These are phyloP conservation scores for Leccinum rimulosum DNA, from an alignment of 768 basidiomycete species.

Conservation along the genomic window DNA sequence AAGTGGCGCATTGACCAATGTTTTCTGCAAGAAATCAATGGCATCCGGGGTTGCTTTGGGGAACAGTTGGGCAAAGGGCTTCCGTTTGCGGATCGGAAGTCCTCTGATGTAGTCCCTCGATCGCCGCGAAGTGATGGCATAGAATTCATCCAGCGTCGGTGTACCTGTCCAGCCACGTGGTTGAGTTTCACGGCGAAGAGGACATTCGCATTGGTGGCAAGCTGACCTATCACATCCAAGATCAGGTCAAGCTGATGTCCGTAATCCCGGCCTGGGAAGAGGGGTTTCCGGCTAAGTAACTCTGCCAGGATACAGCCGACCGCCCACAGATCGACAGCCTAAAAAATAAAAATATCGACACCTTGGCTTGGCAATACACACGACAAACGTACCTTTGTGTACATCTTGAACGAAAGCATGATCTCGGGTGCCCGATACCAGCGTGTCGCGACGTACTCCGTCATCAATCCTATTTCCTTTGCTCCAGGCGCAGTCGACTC, in stretches of 20 bases:
- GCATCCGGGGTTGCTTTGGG: conserved; percentile 74
- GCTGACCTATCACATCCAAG: conserved; percentile 75
- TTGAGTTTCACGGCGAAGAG: conserved; percentile 23
- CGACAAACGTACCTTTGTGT: conserved; percentile 53
- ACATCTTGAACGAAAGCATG: conserved; percentile 93
- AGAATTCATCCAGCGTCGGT: conserved; percentile 86
- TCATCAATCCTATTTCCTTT: conserved; percentile 69
- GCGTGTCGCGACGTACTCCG: conserved; percentile 86
- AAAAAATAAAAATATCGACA: conserved; percentile 3
- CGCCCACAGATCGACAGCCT: conserved; percentile 76
- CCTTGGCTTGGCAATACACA: conserved; percentile 8
- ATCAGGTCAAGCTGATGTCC: conserved; percentile 87
- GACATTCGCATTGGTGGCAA: neutral
- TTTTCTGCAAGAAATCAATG: conserved; percentile 69
- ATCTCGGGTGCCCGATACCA: conserved; percentile 96
- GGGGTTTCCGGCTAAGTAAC: conserved; percentile 73
- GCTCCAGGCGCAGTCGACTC: conserved; percentile 50
- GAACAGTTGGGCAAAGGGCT: conserved; percentile 69
- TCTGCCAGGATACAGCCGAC: conserved; percentile 79
- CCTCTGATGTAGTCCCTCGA: conserved; percentile 88
- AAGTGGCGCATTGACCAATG: conserved; percentile 44
- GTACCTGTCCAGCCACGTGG: conserved; percentile 47
- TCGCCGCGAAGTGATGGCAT: conserved; percentile 80
- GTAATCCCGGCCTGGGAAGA: conserved; percentile 88
- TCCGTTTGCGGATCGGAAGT: conserved; percentile 77